These are phyloP conservation scores for Ganoderma leucocontextum DNA, from an alignment of 1,284 basidiomycete species.

Conservation along the genomic window DNA sequence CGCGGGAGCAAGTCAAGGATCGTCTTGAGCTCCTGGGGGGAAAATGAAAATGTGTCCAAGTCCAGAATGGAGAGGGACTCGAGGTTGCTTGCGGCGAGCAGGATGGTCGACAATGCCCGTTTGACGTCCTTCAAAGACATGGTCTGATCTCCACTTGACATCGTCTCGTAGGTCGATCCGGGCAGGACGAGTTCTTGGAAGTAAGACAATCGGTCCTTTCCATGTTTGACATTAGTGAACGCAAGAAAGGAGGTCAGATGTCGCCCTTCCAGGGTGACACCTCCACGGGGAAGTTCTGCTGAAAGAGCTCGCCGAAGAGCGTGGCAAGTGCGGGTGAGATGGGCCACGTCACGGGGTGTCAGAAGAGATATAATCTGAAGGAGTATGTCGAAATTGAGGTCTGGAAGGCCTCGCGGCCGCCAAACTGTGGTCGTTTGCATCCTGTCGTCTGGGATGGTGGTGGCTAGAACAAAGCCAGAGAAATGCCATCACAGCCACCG, in stretches of 20 bases:
- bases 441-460: background rate
- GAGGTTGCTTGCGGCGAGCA: background rate
- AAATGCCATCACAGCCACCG: background rate
- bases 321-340: background rate
- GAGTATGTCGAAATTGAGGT: background rate
- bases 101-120: background rate
- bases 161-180: background rate
- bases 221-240: background rate
- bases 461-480: background rate
- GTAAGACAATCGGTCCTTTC: background rate
- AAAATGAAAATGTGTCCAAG: background rate
- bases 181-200: background rate
- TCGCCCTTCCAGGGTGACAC: background rate
- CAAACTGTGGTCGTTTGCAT: constrained; percentile 1
- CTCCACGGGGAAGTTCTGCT: background rate
- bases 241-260: background rate
- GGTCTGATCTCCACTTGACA: background rate
- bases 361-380: background rate
- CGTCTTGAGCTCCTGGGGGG: background rate
- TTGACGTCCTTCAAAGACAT: background rate
- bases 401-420: background rate
- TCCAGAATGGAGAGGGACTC: background rate
- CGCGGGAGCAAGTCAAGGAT: background rate
- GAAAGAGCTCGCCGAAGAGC: background rate
- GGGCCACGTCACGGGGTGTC: background rate